phyloP scores from a whole-genome alignment of 2,329 filamentous ascomycete genomes.

The Exophiala dermatitidis region DNA sequence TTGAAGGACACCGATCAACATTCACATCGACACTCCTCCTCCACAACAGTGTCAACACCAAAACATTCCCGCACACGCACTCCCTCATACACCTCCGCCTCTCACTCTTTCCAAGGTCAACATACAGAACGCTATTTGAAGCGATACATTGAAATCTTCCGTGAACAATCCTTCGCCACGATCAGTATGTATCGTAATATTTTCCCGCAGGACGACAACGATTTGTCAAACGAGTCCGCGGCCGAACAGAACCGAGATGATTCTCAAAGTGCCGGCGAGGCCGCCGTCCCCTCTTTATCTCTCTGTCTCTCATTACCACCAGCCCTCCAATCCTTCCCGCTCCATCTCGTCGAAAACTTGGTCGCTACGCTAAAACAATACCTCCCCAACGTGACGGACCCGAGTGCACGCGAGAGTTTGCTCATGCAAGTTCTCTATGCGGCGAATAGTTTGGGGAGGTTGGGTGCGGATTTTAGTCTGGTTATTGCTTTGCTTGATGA shows the following conservation, averaged over 20 bases:
- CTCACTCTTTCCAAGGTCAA: constrained; percentile 52
- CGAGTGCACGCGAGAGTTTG: constrained; percentile 48
- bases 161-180: constrained; percentile 93
- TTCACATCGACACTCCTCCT: too few relatives aligned
- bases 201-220: constrained; percentile 47
- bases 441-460: constrained; percentile 77
- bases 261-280: constrained; percentile 2
- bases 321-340: constrained; percentile 72
- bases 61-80: not conserved
- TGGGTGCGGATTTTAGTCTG: constrained; percentile 90
- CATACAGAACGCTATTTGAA: constrained; percentile 94
- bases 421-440: constrained; percentile 28
- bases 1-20: constrained; percentile 29
- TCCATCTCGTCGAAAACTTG: constrained; percentile 74
- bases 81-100: too few relatives aligned
- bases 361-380: constrained; percentile 53
- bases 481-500: constrained; percentile 56
- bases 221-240: constrained; percentile 23
- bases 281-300: not conserved
- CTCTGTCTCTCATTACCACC: constrained; percentile 55
- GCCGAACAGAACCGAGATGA: constrained; percentile 17
- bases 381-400: constrained; percentile 26
- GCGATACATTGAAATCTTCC: constrained; percentile 92
- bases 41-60: not conserved
- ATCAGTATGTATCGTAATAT: constrained; percentile 91